Base-by-base conservation (phyloP, 2,329 filamentous ascomycete genomes). In the Fusarium beomiforme region DNA sequence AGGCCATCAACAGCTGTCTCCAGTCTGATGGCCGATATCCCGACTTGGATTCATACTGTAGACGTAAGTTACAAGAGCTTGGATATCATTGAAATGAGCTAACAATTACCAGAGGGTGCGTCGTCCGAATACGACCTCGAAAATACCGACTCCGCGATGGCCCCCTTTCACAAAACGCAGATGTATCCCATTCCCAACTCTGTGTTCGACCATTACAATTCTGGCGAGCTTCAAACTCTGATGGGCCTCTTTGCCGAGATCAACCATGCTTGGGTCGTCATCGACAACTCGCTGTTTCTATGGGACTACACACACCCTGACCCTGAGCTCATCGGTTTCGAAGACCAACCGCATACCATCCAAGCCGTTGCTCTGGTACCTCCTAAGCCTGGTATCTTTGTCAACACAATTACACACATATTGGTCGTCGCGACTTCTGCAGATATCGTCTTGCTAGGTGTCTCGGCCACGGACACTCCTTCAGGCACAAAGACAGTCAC, bases 301-400 rank as follows among this genome's bases (percentile, higher is more conserved):
- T 99, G 97, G 97, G 95, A 99, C 82, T 99, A 98, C 80, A 97
- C 94, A 10, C 89, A 94, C 79, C 90, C 93, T n/a, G 93, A 95
- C 74, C 94, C 95, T 8, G 93, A 97, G 79, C 86, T 98, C 43
- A 92, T 97, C 72, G 95, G 95, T 21, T 98, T 93, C 77, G 95
- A 98, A 79, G 94, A 97, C 74, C 92, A 95, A 80, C 86, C 90
- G 10, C 91, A 97, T 79, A 93, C 90, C 72, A 98, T 99, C 76
- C 94, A 94, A 43, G 90, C 93, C n/a, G 93, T 99, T 44, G 94
- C 93, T 74, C 88, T 99, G 49, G 92, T 97, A 16, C 89, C 91
- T 54, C 96, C 96, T 11, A 93, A 95, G 74, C 85, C 90, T 1
- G 93, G 94, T 26, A 96, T 99, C 36, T 99, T 99, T 78, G 89